phyloP scores from a whole-genome alignment of 208 protist genomes.

The Leishmania turanica region DNA sequence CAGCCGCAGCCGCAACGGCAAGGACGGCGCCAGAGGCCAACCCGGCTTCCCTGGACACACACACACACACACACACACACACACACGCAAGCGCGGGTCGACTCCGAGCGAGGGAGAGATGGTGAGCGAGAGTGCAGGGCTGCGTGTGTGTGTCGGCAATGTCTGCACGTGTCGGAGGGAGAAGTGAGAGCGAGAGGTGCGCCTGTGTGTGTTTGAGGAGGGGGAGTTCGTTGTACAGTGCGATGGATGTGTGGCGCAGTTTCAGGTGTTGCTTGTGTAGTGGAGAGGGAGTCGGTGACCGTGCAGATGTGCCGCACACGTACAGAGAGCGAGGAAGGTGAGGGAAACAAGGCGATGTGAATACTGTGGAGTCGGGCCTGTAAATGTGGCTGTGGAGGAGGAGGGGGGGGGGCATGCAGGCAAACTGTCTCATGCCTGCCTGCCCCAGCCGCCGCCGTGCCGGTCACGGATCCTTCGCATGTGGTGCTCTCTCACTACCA shows the following conservation, averaged over 20 bases:
- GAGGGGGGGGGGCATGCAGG: background rate
- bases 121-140: too few species aligned
- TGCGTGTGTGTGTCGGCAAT: slow-evolving; percentile 5
- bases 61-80: too few species aligned
- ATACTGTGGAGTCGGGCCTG: background rate
- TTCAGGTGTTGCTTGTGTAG: background rate
- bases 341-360: background rate
- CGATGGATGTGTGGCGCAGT: background rate
- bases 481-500: background rate
- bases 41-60: background rate
- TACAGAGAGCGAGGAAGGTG: background rate
- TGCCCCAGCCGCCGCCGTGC: background rate
- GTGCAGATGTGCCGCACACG: background rate
- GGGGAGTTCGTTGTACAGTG: background rate
- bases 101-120: too few species aligned
- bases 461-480: background rate
- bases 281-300: background rate
- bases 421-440: background rate
- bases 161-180: background rate
- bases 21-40: too few species aligned
- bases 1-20: too few species aligned
- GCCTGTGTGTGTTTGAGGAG: background rate
- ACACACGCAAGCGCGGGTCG: too few species aligned
- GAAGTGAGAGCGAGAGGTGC: background rate
- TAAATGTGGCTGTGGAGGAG: background rate